A percentile compares a stretch with the other conserved stretches of the same genome.
Conservation (phyloP, 441 rosid genomes). For the Aleurites moluccanus region DNA sequence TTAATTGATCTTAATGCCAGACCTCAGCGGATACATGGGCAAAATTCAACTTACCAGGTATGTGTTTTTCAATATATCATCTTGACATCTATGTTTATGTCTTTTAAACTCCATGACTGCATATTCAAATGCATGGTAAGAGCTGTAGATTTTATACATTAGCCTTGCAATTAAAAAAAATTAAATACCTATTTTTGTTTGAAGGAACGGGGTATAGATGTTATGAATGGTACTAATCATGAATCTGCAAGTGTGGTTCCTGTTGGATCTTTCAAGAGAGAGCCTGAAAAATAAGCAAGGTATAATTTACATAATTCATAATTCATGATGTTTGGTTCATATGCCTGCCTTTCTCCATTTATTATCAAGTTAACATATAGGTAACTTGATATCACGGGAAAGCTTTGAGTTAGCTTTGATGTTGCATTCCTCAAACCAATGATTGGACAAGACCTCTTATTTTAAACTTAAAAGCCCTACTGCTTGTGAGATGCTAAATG, state of each 20-base stretch:
- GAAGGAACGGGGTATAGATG: constrained; percentile 50
- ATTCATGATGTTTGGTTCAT: constrained; percentile 1
- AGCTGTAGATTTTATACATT: background rate
- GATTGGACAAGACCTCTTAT: background rate
- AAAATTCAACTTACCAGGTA: constrained; percentile 56
- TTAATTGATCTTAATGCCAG: constrained; percentile 69
- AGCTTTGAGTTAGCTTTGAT: background rate
- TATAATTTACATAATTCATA: constrained; percentile 19
- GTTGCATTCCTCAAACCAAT: background rate
- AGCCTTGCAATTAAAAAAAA: background rate
- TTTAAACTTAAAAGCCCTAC: background rate
- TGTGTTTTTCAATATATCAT: constrained; percentile 10
- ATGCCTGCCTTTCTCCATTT: constrained; percentile 3
- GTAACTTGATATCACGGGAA: background rate
- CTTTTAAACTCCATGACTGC: background rate
- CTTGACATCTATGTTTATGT: constrained; percentile 1
- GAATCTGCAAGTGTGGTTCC: constrained; percentile 55
- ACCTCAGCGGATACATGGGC: constrained; percentile 58
- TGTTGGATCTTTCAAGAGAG: constrained; percentile 56
- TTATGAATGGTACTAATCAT: constrained; percentile 41
- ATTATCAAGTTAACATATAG: background rate
- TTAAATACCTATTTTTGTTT: constrained; percentile 13
- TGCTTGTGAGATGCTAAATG: background rate
- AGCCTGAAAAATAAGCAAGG: constrained; percentile 61
- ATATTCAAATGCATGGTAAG: constrained; percentile 11